Percentiles rank a stretch among this genome's conserved stretches.
phyloP scores from a whole-genome alignment of 2,329 filamentous ascomycete genomes.

The Aspergillus terreus region DNA sequence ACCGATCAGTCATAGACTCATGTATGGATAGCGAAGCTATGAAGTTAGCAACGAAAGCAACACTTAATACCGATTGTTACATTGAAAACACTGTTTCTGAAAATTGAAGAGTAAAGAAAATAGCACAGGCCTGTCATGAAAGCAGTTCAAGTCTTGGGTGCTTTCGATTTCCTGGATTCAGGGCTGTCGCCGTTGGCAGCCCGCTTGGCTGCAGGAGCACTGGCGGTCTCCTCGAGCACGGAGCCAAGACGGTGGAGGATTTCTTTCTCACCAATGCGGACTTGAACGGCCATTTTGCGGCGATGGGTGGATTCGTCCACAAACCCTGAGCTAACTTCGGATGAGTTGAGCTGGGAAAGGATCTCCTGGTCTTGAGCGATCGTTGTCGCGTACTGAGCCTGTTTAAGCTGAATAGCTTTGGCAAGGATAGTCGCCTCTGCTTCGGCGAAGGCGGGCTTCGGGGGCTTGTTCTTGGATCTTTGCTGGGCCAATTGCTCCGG shows the following conservation, averaged over 20 bases:
- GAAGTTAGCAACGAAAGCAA: slow-evolving; percentile 33
- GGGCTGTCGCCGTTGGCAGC: slow-evolving; percentile 20
- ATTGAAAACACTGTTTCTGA: slow-evolving; percentile 17
- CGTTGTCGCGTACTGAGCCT: slow-evolving; percentile 51
- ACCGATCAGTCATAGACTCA: slow-evolving; percentile 22
- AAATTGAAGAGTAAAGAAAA: not conserved
- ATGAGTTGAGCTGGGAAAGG: slow-evolving; percentile 30
- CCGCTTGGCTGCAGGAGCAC: slow-evolving; percentile 27
- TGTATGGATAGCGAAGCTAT: slow-evolving; percentile 38
- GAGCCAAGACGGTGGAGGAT: slow-evolving; percentile 56
- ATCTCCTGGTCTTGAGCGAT: slow-evolving; percentile 49
- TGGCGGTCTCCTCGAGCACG: slow-evolving; percentile 24
- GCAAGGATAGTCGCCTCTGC: slow-evolving; percentile 32
- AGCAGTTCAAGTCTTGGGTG: slow-evolving; percentile 18
- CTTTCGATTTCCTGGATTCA: slow-evolving; percentile 26
- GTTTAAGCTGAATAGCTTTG: slow-evolving; percentile 30
- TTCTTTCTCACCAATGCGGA: slow-evolving; percentile 69
- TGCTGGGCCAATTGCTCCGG: slow-evolving; percentile 31
- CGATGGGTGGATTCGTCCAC: slow-evolving; percentile 34
- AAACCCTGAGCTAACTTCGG: slow-evolving; percentile 23
- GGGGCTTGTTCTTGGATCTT: slow-evolving; percentile 32
- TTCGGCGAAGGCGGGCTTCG: slow-evolving; percentile 29
- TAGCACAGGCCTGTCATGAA: slow-evolving; percentile 1
- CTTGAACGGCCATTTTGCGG: slow-evolving; percentile 59
- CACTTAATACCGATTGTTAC: slow-evolving; percentile 30